Evolutionary conservation across 441 rosid genomes (phyloP).

Genomic region (Gossypium schwendimanii): DNA sequence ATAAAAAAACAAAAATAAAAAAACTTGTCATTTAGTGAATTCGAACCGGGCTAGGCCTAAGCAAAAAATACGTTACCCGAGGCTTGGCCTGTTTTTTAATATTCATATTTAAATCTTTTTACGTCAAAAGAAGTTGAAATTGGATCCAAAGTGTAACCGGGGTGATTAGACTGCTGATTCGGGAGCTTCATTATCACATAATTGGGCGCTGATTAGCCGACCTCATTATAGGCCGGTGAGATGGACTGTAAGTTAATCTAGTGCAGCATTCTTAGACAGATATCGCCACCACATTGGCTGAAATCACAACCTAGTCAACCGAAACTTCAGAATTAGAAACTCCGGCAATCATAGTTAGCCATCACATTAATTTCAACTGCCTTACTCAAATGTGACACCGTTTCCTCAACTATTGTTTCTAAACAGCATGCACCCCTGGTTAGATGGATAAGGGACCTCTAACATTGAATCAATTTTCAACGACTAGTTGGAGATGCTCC

Average conservation of each 20-base stretch:
- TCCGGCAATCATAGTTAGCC: not conserved
- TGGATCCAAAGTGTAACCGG: too few relatives aligned
- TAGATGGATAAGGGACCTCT: not conserved
- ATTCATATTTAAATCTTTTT: too few relatives aligned
- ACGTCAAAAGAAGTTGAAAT: too few relatives aligned
- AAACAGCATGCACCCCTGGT: not conserved
- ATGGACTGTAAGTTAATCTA: not conserved
- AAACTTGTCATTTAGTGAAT: too few relatives aligned
- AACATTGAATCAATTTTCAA: conserved; percentile 15
- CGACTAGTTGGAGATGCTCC: conserved; percentile 13
- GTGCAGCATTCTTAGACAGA: not conserved
- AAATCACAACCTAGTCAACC: conserved; percentile 5
- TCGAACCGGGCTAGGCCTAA: fast-evolving
- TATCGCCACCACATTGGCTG: not conserved
- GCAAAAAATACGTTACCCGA: fast-evolving
- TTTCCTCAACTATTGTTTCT: not conserved
- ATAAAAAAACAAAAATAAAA: too few relatives aligned
- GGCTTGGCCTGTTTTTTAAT: too few relatives aligned
- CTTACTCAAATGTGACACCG: not conserved
- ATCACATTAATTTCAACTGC: conserved; percentile 6
- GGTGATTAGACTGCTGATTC: not conserved
- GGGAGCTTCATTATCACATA: not conserved
- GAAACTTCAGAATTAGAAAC: not conserved
- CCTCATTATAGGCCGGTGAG: not conserved
- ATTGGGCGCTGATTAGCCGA: not conserved